Evolutionary conservation across 257 asterid genomes (phyloP), one percentile per base, ranked within the genome.

Genomic region (Nemophila menziesii): DNA sequence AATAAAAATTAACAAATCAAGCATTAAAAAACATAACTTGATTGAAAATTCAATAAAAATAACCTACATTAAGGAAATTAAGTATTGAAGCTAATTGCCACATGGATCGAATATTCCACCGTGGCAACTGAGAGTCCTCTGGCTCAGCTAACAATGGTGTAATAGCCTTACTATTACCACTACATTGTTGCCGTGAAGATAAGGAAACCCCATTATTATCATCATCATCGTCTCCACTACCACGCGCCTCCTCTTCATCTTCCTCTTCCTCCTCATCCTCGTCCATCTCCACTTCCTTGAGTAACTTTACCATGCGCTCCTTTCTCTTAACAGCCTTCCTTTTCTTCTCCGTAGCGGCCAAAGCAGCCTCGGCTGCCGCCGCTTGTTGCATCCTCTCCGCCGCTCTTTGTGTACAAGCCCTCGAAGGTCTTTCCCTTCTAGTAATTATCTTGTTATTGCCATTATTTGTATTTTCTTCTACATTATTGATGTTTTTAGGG

Each of bases 371-470:
- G 0, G 92, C 96, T 29, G 72, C 79, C 0, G 96, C 94, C 0
- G 98, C 94, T 0, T 93, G 86, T 66, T 78, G 90, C 63, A 89
- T 8, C 77, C 87, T 61, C 23, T 82, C 92, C 3, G 80, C 93
- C 1, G 98, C 95, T 15, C 96, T 66, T 54, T 82, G 86, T 5
- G 98, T 85, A 60, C 98, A 90, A 26, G 95, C 98, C 83, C 98
- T 74, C 4, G 98, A 73, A 7, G 93, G 98, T 70, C 98, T 72
- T 74, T 84, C 86, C 56, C 96, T 65, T 70, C 78, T 67, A 8
- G 59, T 71, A 15, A 75, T 52, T 40, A 43, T 59, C 56, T 57
- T 71, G 52, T 27, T 54, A 56, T 50, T 52, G 49, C 51, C 66
- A 42, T 63, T 66, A 50, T 55, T 56, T 50, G 64, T 39, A 54